Evolutionary conservation across 257 asterid genomes (phyloP), one percentile per base, ranked within the genome.

Genomic region (Ligustrum vulgare): DNA sequence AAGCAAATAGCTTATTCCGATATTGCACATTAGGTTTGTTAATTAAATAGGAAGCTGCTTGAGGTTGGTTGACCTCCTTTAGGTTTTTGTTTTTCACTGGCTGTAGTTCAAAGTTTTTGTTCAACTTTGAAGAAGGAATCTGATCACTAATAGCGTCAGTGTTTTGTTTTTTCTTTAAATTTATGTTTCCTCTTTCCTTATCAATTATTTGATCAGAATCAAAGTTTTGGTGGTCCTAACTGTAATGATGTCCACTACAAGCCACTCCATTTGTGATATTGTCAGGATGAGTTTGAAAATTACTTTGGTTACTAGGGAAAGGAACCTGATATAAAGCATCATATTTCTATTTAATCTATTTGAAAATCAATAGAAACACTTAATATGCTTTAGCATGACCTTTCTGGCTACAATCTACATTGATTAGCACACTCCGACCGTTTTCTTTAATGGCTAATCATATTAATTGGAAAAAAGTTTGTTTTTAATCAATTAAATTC

Each of bases 121-220:
- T 69, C 65, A 74, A 76, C 62, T 63, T 74, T 37, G 77, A 64
- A 41, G 72, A 79, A 72, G 74, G 70, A 72, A 63, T 77, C 7
- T 72, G 72, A 80, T 79, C 63, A 45, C 39, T 79, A 76, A 70
- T 74, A 84, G 82, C 73, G 41, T 62, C 80, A 51, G 78, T 69
- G 68, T 47, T 47, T 76, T 60, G 74, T 72, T 71, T 77, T 81
- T 63, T 78, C 89, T 78, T 88, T 86, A 77, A 78, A 80, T 84
- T 86, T 91, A 77, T 70, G 83, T 84, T 82, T 86, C 87, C 83
- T 87, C 83, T 80, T 83, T 69, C 87, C 80, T 67, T 85, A 75
- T 70, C 80, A 75, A 74, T 72, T 51, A 51, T 36, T 77, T 69
- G 71, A 75, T 66, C 69, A 9, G 82, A 78, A 78, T 80, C 74